Evolutionary conservation across 331 rosid genomes (phyloP), one percentile per base, ranked within the genome.

Genomic region (Erythrophleum ivorense): DNA sequence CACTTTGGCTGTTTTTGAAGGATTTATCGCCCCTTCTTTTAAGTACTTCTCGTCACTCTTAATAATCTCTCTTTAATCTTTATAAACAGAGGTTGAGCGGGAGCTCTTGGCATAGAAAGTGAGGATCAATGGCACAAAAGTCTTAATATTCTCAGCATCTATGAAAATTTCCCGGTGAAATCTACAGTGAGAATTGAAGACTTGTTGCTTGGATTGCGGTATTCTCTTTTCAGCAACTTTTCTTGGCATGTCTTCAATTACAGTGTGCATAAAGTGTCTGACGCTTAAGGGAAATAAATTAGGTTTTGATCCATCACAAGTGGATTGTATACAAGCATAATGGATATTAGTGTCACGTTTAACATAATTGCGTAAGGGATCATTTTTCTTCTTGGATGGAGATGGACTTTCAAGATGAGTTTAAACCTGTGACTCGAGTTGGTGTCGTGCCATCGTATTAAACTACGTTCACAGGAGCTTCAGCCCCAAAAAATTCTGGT

Each of bases 51-150:
- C 53, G 16, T 50, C 18, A 13, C 55, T 50, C 18, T 1, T 43
- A 43, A 43, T 5, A 63, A 34, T 63, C 67, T 4, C 36, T 59
- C 36, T 24, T 21, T 60, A 3, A 31, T 63, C 19, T 33, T 63
- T 63, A 38, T 29, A 63, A 31, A 58, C 36, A 58, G 67, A 62
- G 68, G n/a, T 63, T 33, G 68, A 33, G 68, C 68, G 5, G 43
- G 10, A 31, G 40, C 67, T 4, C 66, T 31, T 21, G 38, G 3
- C 4, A 10, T 12, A 60, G n/a, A 31, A 33, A 31, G 4, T 9
- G 64, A 58, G 14, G 5, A 9, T 21, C 9, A 9, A 9, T 21
- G 5, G 34, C 64, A 2, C 64, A 19, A 8, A 21, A 8, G 64
- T 58, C 21, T 21, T 31, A 11, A 13, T 31, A 62, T 12, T 16